Conservation (phyloP, 805 yeast genomes). For the Saccharomycopsis sp. region DNA sequence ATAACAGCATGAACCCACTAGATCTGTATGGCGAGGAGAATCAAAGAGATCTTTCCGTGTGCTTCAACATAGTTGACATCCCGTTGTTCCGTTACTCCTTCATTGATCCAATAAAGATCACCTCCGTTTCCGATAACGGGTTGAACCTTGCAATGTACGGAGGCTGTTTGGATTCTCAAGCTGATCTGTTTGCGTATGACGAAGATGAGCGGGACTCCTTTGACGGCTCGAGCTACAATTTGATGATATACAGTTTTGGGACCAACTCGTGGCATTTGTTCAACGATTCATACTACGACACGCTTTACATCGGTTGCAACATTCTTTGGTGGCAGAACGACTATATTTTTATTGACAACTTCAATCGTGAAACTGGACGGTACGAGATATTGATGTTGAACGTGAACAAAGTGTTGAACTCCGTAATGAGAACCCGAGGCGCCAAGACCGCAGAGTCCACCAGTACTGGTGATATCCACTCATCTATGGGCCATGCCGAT, state of each 20-base stretch:
- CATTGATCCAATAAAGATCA: constrained; percentile 17
- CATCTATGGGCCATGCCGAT: no score
- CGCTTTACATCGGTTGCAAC: constrained; percentile 11
- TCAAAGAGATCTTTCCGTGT: neutral
- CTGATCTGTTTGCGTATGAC: no score
- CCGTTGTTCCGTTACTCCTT: constrained; percentile 3
- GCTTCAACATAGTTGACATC: constrained; percentile 15
- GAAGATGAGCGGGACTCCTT: neutral
- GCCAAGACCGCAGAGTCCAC: neutral
- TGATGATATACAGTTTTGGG: constrained; percentile 23
- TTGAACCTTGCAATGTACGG: constrained; percentile 24
- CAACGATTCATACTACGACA: constrained; percentile 21
- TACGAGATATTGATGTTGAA: constrained; percentile 19
- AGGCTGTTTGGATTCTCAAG: neutral
- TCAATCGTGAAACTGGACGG: constrained; percentile 12
- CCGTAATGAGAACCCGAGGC: neutral
- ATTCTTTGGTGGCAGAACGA: constrained; percentile 20
- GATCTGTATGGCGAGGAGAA: no score
- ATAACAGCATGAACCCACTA: neutral
- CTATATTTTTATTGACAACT: constrained; percentile 17
- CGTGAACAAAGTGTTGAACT: constrained; percentile 6
- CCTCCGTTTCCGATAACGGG: constrained; percentile 24
- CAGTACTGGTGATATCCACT: neutral
- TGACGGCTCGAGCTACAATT: neutral
- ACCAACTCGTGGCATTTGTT: constrained; percentile 26